These are phyloP conservation scores for Phanerochaete carnosa DNA, from an alignment of 768 basidiomycete genomes.

Conservation along the genomic window DNA sequence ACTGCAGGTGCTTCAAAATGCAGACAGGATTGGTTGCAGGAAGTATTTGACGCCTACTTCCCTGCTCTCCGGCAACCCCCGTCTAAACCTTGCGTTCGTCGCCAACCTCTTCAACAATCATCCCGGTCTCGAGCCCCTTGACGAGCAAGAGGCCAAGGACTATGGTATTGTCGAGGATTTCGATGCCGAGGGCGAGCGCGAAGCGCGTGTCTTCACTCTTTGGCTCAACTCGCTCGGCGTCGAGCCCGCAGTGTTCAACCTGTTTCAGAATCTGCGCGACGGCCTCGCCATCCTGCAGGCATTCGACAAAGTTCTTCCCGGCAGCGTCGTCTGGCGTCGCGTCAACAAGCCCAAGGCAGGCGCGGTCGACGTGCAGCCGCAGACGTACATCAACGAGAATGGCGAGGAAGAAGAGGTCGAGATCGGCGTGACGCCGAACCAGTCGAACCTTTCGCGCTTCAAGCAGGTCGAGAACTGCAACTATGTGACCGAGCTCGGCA, in stretches of 20 bases:
- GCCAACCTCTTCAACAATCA: constrained; percentile 98
- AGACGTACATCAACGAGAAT: constrained; percentile 32
- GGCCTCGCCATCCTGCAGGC: constrained; percentile 91
- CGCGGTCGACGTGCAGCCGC: constrained; percentile 32
- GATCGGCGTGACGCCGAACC: constrained; percentile 79
- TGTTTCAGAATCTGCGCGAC: constrained; percentile 95
- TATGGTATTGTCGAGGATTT: constrained; percentile 93
- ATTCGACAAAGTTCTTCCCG: constrained; percentile 93
- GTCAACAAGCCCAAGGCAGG: constrained; percentile 91
- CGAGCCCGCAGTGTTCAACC: constrained; percentile 92
- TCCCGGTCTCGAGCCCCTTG: constrained; percentile 91
- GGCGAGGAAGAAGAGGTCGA: constrained; percentile 80
- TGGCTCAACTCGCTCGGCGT: constrained; percentile 98
- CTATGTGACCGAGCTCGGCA: constrained; percentile 90
- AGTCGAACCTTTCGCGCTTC: constrained; percentile 86
- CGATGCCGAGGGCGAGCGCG: constrained; percentile 97
- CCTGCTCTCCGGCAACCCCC: constrained; percentile 91
- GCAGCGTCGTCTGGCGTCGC: constrained; percentile 90
- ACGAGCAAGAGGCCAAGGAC: constrained; percentile 90
- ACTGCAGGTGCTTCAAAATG: constrained; percentile 80
- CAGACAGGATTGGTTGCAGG: constrained; percentile 89
- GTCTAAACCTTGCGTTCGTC: constrained; percentile 96
- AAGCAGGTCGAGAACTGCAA: constrained; percentile 99
- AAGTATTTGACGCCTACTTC: constrained; percentile 94
- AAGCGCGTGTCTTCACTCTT: constrained; percentile 95